phyloP scores from a whole-genome alignment of 441 rosid species.

The Syzygium syzygioides region DNA sequence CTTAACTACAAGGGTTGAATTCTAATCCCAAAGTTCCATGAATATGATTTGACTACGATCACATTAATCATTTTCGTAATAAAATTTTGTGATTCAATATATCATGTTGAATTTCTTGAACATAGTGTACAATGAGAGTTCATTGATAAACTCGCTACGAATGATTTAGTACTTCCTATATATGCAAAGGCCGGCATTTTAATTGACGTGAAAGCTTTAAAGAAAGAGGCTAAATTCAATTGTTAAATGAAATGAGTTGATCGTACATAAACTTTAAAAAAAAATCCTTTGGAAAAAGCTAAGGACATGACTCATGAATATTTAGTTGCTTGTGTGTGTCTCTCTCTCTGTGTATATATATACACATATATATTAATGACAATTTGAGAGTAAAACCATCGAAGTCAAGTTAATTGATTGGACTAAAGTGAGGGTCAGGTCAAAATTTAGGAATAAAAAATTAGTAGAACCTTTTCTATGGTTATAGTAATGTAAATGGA shows the following conservation, averaged over 20 bases:
- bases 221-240: not conserved
- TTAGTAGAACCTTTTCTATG: not conserved
- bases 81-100: not conserved
- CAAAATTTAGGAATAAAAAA: not conserved
- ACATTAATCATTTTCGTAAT: not conserved
- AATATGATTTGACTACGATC: not conserved
- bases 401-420: not conserved
- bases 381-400: not conserved
- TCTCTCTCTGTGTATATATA: too few species aligned
- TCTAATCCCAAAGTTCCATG: not conserved
- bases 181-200: not conserved
- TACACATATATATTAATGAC: not conserved
- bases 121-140: not conserved
- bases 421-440: not conserved
- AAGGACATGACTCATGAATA: not conserved
- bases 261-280: not conserved
- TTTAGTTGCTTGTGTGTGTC: not conserved
- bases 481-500: not conserved
- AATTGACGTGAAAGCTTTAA: not conserved
- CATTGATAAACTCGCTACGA: not conserved
- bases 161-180: not conserved
- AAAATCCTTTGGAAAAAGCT: not conserved
- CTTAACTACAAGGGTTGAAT: not conserved
- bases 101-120: not conserved
- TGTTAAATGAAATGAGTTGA: not conserved